A percentile compares a stretch with the other conserved stretches of the same genome.
Evolutionary conservation across 441 rosid genomes (phyloP).

Genomic region (Brassica balearica): DNA sequence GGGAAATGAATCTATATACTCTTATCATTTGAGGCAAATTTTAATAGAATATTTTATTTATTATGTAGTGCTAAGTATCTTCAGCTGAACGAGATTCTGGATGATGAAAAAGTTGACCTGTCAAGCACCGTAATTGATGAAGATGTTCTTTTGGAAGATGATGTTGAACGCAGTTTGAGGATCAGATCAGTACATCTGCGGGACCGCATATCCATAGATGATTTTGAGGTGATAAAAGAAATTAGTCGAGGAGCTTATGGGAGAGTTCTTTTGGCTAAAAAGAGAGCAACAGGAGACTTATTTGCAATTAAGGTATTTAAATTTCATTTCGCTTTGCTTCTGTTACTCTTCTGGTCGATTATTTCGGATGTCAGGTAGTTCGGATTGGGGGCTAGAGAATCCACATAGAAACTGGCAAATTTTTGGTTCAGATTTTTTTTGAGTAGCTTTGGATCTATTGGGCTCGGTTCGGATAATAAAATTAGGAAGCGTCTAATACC

Average conservation of each 20-base stretch:
- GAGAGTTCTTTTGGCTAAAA: slow-evolving; percentile 85
- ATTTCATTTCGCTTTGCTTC: slow-evolving; percentile 12
- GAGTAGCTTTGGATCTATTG: not conserved
- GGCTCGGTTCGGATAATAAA: not conserved
- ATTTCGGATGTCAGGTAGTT: not conserved
- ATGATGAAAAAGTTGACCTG: slow-evolving; percentile 75
- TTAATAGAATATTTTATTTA: slow-evolving; percentile 27
- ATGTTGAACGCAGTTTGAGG: slow-evolving; percentile 83
- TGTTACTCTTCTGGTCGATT: not conserved
- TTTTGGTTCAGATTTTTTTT: not conserved
- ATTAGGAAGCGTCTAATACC: not conserved
- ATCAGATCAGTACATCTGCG: slow-evolving; percentile 74
- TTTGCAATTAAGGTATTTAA: slow-evolving; percentile 85
- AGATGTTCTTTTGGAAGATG: slow-evolving; percentile 85
- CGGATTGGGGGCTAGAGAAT: not conserved
- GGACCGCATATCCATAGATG: slow-evolving; percentile 89
- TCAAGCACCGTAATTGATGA: slow-evolving; percentile 84
- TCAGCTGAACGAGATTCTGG: slow-evolving; percentile 80
- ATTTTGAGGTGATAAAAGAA: slow-evolving; percentile 83
- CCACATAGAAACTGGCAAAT: not conserved
- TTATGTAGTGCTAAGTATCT: slow-evolving; percentile 83
- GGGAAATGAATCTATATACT: slow-evolving; percentile 18
- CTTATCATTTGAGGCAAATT: slow-evolving; percentile 20
- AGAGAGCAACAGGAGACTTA: slow-evolving; percentile 93
- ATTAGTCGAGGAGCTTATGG: slow-evolving; percentile 98